Evolutionary conservation across 2,329 filamentous ascomycete genomes (phyloP), one percentile per base, ranked within the genome.

Genomic region (Trichothecium sympodiale): DNA sequence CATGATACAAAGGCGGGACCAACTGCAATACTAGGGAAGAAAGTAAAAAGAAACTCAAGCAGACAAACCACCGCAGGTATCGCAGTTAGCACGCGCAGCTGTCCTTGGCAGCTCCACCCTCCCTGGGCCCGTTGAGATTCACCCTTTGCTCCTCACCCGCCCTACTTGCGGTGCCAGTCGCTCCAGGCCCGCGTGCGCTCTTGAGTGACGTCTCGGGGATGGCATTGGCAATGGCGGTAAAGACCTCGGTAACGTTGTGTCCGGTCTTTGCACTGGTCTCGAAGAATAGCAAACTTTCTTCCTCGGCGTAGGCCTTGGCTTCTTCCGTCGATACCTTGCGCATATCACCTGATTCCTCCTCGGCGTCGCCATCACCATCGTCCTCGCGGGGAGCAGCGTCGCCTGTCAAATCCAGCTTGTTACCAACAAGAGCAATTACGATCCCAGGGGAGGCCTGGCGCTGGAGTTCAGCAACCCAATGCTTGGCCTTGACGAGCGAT

Each of bases 191-290:
- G 47, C 86, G 76, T 25, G 83, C 74, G 34, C 81, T 88, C 75
- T 96, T 96, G 57, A 96, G 66, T 43, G 86, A 94, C 35, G 87
- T 94, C 69, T 98, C 91, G 2, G 91, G 91, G 51, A 98, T 98
- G 29, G 88, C 87, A 55, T 96, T 96, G 41, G 91, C 91, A 55
- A 98, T 98, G 23, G 91, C 91, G 31, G 88, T 95, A 56, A 98
- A 98, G 23, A 98, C 91, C 50, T 95, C 89, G 36, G 82, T 78
- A 28, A 98, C 91, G 57, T 95, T 95, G 54, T 83, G 74, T 17
- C 91, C 91, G 4, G 86, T 91, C 77, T 98, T 98, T 33, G 91
- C 91, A 56, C 85, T 94, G 13, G 91, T 98, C 69, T 98, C 91
- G 58, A 95, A 96, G 67, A 98, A 98, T 45, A 98, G 61, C 46